Base-by-base conservation (phyloP, 2,329 filamentous ascomycete genomes). In the Trichophyton simii region DNA sequence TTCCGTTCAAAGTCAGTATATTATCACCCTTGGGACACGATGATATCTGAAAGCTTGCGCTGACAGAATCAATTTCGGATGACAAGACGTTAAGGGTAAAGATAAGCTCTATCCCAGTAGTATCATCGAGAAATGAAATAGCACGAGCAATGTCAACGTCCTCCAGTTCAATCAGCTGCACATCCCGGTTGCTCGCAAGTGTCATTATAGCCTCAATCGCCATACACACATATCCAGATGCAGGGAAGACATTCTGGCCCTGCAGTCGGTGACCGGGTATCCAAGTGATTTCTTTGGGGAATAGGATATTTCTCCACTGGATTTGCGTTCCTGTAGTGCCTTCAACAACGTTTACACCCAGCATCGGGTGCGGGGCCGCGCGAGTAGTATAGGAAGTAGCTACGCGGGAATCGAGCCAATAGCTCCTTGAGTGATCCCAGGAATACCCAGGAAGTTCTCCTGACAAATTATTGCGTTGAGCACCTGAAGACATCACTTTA, bases 231-330 rank as follows among this genome's bases (percentile, higher is more conserved):
- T 68, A 71, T 50, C 59, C 61, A 36, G 64, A 60, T 28, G 62
- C 70, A 1, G 73, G 73, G 38, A 70, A 73, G 1, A 76, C 63
- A 22, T 68, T 66, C 20, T 68, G 65, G 5, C 63, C 65, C 18
- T 69, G 65, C 4, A 76, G 58, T 13, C 65, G 57, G 60, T 76
- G 73, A 22, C 68, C 70, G 6, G 50, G 55, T 7, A 76, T 55
- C 73, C 72, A 75, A 0, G 70, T 66, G 0, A 69, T 41, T 42
- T 73, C 68, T 0, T 62, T 50, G 3, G 68, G 28, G 2, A 63
- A 62, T 8, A 75, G 41, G 15, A 67, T 31, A 20, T 70, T 71
- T 9, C 67, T 60, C 68, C 69, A 75, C 28, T 62, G 64, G 0
- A 71, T 68, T 48, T 68, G 68, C 3, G 44, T 48, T 25, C 57